phyloP scores from a whole-genome alignment of 2,329 filamentous ascomycete species.

The Claviceps pazoutovae region DNA sequence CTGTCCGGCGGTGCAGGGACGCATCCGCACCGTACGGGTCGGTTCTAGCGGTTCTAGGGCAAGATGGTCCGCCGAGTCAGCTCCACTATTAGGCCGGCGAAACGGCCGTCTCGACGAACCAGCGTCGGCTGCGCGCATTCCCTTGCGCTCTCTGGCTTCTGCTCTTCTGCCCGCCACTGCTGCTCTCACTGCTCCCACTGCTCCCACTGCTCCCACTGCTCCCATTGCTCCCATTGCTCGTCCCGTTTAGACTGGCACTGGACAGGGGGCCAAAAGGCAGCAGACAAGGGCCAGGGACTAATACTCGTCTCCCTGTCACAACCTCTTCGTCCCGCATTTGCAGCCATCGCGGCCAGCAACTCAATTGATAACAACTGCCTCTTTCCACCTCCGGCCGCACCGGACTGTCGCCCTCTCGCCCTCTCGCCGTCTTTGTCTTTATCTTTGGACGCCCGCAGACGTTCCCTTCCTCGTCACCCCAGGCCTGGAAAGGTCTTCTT shows the following conservation, averaged over 20 bases:
- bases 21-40: background rate
- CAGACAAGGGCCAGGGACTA: no score
- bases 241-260: no score
- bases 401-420: background rate
- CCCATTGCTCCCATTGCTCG: background rate
- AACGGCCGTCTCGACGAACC: constrained; percentile 36
- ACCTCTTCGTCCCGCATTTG: no score
- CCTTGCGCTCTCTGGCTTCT: constrained; percentile 9
- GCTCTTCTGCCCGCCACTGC: constrained; percentile 1
- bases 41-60: no score
- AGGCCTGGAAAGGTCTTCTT: background rate
- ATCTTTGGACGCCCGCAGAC: background rate
- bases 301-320: no score
- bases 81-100: constrained; percentile 47
- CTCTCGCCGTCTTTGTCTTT: no score
- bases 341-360: background rate
- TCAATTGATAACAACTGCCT: background rate
- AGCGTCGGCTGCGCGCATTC: constrained; percentile 12
- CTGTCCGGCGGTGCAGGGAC: background rate
- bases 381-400: background rate
- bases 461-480: background rate
- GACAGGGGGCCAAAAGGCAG: no score
- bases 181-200: background rate
- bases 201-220: background rate
- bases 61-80: constrained; percentile 7